Base-by-base conservation (phyloP, 208 protist species). In the Strigomonas galati region DNA sequence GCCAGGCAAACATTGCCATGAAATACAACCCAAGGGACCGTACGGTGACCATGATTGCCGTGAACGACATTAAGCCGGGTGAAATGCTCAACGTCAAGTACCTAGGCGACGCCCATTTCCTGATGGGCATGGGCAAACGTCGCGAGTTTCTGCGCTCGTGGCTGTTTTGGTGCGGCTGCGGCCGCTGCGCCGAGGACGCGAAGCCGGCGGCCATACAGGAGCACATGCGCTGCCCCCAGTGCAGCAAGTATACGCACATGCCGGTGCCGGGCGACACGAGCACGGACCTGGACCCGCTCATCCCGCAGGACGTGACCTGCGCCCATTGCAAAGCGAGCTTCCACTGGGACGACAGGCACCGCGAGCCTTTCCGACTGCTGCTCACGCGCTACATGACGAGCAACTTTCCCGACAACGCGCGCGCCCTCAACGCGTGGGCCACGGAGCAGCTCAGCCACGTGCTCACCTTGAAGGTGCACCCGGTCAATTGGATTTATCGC, bases 71-170 rank as follows among this genome's bases (percentile, higher is more conserved):
- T 31, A 53, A 72, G 51, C 71, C 85, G 1, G 89, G 89, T 0
- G 85, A 92, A 52, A 71, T 89, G 43, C 71, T 95, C 57, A 92
- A 91, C 73, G 89, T 95, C 17, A 95, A 95, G 74, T 95, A 95
- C 65, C 71, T 95, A 31, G 89, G 76, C 55, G 89, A 95, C 65
- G 83, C 84, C 0, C 81, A 91, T 56, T 92, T 90, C 62, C 51
- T 95, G 28, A 74, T 92, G 54, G 89, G 89, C 5, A 70, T 95
- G 0, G 84, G 84, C 23, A 87, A 88, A 59, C 79, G 89, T 5
- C 81, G 89, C 17, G 82, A 89, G 68, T 76, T 84, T 44, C 74
- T 95, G 30, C 82, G 82, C 32, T 89, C 84, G 56, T 95, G 89
- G 89, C 75, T 92, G 17, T 95, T 95, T 55, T 92, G 85, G 85